Conservation (phyloP, 2,329 filamentous ascomycete genomes). For the Penicillium hesseltinei region DNA sequence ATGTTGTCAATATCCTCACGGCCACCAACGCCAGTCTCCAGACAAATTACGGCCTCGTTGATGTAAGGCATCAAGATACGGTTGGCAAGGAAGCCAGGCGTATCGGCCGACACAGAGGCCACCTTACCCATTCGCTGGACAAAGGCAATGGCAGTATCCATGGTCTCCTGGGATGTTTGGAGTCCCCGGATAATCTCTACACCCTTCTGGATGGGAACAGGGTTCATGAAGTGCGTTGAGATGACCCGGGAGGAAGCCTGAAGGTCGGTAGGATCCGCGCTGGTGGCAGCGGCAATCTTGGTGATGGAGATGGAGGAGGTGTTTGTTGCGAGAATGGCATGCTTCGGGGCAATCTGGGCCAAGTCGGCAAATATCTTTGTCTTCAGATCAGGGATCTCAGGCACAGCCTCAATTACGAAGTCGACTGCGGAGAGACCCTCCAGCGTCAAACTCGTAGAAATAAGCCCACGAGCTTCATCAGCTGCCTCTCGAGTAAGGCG, state of each 20-base stretch:
- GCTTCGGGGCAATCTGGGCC: constrained; percentile 74
- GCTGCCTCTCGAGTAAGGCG: constrained; percentile 80
- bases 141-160: constrained; percentile 79
- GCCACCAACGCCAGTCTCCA: constrained; percentile 86
- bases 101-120: constrained; percentile 79
- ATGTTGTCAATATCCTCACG: constrained; percentile 94
- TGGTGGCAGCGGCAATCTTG: constrained; percentile 85
- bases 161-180: constrained; percentile 79
- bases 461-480: constrained; percentile 65
- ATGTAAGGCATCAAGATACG: constrained; percentile 99
- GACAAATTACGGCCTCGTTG: constrained; percentile 94
- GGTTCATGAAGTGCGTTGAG: constrained; percentile 99
- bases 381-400: constrained; percentile 86
- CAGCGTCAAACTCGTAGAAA: constrained; percentile 70
- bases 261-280: constrained; percentile 72
- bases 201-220: constrained; percentile 92
- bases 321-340: constrained; percentile 93
- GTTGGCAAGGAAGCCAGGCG: constrained; percentile 93
- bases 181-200: constrained; percentile 96
- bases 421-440: constrained; percentile 79
- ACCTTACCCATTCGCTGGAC: constrained; percentile 93
- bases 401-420: constrained; percentile 97
- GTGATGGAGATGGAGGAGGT: constrained; percentile 99
- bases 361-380: constrained; percentile 81
- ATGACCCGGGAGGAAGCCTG: constrained; percentile 83